A percentile compares a stretch with the other conserved stretches of the same genome.
Conservation (phyloP, 169 alveolate species). For the Eimeria acervulina region DNA sequence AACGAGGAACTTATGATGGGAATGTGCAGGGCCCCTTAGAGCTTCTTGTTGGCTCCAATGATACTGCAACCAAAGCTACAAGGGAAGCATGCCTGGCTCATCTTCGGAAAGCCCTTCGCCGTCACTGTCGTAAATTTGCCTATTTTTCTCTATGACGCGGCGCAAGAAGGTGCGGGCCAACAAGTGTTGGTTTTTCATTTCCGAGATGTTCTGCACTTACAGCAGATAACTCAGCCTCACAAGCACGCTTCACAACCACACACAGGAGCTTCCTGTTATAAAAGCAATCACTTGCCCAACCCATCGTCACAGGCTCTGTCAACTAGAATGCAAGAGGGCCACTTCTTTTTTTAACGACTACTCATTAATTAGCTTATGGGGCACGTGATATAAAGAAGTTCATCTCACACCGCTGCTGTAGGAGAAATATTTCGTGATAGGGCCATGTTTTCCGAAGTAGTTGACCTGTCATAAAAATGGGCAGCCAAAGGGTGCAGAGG, state of each 20-base stretch:
- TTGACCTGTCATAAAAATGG: slow-evolving; percentile 56
- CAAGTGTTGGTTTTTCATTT: slow-evolving; percentile 63
- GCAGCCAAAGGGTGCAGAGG: not conserved
- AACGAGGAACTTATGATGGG: not conserved
- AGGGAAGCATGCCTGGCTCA: slow-evolving; percentile 75
- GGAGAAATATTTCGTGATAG: slow-evolving; percentile 32
- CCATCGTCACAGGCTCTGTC: not conserved
- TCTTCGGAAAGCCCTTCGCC: slow-evolving; percentile 85
- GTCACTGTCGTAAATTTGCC: slow-evolving; percentile 84
- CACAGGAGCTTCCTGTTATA: too few species aligned
- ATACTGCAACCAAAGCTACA: not conserved
- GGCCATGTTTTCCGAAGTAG: slow-evolving; percentile 66
- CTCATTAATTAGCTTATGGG: not conserved
- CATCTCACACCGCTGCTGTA: slow-evolving; percentile 72
- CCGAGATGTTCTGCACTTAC: slow-evolving; percentile 43
- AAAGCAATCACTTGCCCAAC: not conserved
- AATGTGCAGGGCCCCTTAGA: not conserved
- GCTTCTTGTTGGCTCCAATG: not conserved
- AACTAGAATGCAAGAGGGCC: not conserved
- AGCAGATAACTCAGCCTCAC: not conserved
- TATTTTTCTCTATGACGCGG: slow-evolving; percentile 81
- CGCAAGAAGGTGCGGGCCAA: slow-evolving; percentile 81
- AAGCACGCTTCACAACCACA: not conserved
- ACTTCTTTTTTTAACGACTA: not conserved
- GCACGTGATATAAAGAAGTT: not conserved